Evolutionary conservation across 2,329 filamentous ascomycete species (phyloP).

Genomic region (Ophiocordyceps camponoti-leonardi): DNA sequence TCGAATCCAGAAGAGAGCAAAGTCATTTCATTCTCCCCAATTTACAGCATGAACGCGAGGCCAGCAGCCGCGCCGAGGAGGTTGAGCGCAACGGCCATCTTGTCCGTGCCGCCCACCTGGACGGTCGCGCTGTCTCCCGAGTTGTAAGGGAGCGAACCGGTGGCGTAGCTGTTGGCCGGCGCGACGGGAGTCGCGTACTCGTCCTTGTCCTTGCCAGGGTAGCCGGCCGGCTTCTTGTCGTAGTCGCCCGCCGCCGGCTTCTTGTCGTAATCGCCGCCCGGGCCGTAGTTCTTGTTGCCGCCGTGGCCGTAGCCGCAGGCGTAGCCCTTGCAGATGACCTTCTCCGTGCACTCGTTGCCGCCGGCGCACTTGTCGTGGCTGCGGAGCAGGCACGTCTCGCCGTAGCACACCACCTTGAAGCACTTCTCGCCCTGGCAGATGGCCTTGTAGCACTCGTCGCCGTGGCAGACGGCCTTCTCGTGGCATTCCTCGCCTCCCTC

Average conservation of each 20-base stretch:
- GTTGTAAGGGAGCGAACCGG: not conserved
- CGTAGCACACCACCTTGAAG: not conserved
- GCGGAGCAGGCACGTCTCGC: not conserved
- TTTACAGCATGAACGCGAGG: constrained; percentile 9
- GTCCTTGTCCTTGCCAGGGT: not conserved
- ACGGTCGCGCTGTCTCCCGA: not conserved
- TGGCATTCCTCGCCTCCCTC: not conserved
- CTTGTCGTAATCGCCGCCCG: not conserved
- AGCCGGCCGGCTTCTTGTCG: not conserved
- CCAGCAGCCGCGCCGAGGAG: constrained; percentile 8
- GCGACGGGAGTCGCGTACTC: not conserved
- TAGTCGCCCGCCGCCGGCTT: too few species aligned
- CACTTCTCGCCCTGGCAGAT: not conserved
- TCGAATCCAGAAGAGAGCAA: too few species aligned
- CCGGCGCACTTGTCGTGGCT: not conserved
- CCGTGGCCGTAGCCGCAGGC: constrained; percentile 1
- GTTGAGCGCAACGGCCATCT: constrained; percentile 4
- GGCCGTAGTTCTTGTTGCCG: not conserved
- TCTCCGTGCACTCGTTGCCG: not conserved
- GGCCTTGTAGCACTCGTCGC: not conserved
- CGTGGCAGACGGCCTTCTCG: not conserved
- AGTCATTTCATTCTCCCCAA: too few species aligned
- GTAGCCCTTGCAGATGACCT: not conserved
- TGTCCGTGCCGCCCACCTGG: constrained; percentile 6
- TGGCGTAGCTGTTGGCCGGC: not conserved